These are phyloP conservation scores for Lentinula sp. DNA, from an alignment of 768 basidiomycete species.

Conservation along the genomic window DNA sequence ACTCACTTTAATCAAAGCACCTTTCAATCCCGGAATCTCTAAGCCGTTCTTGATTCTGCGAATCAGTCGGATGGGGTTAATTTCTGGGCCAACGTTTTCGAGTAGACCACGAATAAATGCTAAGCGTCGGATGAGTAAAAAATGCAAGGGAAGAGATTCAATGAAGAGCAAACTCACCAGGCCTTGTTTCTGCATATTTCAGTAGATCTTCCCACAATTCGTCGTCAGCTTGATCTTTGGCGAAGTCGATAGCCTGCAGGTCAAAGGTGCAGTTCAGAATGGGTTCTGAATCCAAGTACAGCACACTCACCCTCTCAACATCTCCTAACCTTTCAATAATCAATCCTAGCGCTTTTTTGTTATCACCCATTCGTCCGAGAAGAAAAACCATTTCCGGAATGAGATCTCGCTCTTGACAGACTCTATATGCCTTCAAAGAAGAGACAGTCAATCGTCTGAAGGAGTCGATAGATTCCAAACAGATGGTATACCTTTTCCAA, in stretches of 20 bases:
- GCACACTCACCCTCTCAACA: slow-evolving; percentile 66
- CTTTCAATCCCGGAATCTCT: slow-evolving; percentile 93
- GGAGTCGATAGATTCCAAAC: not conserved
- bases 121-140: slow-evolving; percentile 19
- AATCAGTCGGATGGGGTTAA: slow-evolving; percentile 91
- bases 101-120: slow-evolving; percentile 93
- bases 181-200: slow-evolving; percentile 89
- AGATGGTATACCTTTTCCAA: slow-evolving; percentile 59
- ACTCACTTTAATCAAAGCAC: slow-evolving; percentile 75
- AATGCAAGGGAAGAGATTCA: not conserved
- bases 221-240: slow-evolving; percentile 93
- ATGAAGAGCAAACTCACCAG: slow-evolving; percentile 41
- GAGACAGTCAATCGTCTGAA: not conserved
- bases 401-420: slow-evolving; percentile 79
- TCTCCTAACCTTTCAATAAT: slow-evolving; percentile 95
- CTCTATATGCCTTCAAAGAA: slow-evolving; percentile 64
- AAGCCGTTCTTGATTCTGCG: slow-evolving; percentile 93
- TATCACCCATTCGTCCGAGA: slow-evolving; percentile 95
- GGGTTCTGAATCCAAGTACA: not conserved
- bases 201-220: slow-evolving; percentile 98
- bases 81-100: slow-evolving; percentile 94
- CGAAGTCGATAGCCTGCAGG: slow-evolving; percentile 89
- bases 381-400: slow-evolving; percentile 98
- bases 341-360: slow-evolving; percentile 87
- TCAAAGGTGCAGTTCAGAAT: not conserved